Percentiles rank a stretch among this genome's conserved stretches.
phyloP scores from a whole-genome alignment of 2,329 filamentous ascomycete species.

The Colletotrichum musicola region DNA sequence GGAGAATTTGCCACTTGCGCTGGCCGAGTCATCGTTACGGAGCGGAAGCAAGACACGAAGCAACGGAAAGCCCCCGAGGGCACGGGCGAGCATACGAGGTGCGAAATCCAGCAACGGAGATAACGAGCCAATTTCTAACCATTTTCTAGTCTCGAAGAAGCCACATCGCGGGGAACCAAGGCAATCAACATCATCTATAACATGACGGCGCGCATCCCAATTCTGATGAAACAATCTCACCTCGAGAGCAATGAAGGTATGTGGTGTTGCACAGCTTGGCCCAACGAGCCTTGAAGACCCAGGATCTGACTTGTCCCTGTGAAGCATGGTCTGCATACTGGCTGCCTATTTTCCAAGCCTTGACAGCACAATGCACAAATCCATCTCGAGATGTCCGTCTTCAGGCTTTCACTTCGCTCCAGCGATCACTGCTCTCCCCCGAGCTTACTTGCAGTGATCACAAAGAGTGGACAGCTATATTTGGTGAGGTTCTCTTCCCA shows the following conservation, averaged over 20 bases:
- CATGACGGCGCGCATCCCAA: constrained; percentile 84
- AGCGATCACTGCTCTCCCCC: constrained; percentile 86
- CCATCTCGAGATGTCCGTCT: constrained; percentile 93
- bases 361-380: constrained; percentile 93
- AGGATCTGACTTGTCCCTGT: constrained; percentile 43
- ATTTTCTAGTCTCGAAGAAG: constrained; percentile 59
- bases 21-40: constrained; percentile 76
- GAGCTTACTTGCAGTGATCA: constrained; percentile 87
- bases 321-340: constrained; percentile 97
- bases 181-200: constrained; percentile 86
- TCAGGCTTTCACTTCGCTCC: constrained; percentile 86
- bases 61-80: constrained; percentile 50
- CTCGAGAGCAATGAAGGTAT: constrained; percentile 86
- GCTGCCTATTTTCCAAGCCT: constrained; percentile 91
- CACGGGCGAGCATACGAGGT: constrained; percentile 70
- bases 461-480: constrained; percentile 94
- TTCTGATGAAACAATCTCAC: constrained; percentile 92
- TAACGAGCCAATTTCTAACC: constrained; percentile 55
- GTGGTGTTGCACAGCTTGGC: no score
- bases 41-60: constrained; percentile 74
- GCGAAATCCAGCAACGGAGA: constrained; percentile 43
- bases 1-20: constrained; percentile 92
- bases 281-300: no score
- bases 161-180: constrained; percentile 82
- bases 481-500: constrained; percentile 92